A percentile compares a stretch with the other conserved stretches of the same genome.
Evolutionary conservation across 805 yeast species (phyloP).

Genomic region (Sungouiella blattae): DNA sequence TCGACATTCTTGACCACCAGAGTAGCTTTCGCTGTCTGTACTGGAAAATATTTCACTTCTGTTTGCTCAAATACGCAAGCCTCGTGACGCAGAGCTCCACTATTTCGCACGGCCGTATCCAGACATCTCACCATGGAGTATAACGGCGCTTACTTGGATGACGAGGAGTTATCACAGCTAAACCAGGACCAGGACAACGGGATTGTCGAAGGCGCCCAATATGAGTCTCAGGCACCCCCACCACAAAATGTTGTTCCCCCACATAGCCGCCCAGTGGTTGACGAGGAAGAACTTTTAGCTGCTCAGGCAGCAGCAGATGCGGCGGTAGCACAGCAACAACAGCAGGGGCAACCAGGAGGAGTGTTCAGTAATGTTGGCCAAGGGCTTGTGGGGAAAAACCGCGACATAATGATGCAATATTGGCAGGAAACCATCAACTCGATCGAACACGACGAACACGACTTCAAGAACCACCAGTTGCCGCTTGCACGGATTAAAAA

Average conservation of each 20-base stretch:
- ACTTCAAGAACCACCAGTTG: slow-evolving; percentile 88
- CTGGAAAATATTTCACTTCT: too few species aligned
- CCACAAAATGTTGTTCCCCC: slow-evolving; percentile 13
- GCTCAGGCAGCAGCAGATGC: slow-evolving; percentile 48
- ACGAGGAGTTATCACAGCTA: slow-evolving; percentile 20
- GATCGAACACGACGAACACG: slow-evolving; percentile 84
- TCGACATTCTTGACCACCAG: too few species aligned
- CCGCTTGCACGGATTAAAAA: slow-evolving; percentile 96
- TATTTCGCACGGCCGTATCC: not conserved
- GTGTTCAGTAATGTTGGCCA: slow-evolving; percentile 90
- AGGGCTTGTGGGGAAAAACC: slow-evolving; percentile 42
- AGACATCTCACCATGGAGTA: slow-evolving; percentile 18
- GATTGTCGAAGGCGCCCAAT: slow-evolving; percentile 17
- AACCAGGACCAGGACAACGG: slow-evolving; percentile 16
- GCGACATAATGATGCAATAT: slow-evolving; percentile 88
- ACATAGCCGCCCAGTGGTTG: slow-evolving; percentile 24
- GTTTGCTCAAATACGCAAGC: too few species aligned
- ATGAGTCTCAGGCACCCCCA: slow-evolving; percentile 1
- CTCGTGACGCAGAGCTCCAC: too few species aligned
- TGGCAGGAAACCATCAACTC: slow-evolving; percentile 97
- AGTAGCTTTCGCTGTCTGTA: too few species aligned
- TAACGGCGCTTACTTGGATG: slow-evolving; percentile 28
- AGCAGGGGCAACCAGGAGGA: slow-evolving; percentile 46
- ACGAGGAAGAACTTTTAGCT: slow-evolving; percentile 40
- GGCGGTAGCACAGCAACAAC: slow-evolving; percentile 43